Percentiles rank a stretch among this genome's conserved stretches.
These are phyloP conservation scores for Vararia minispora DNA, from an alignment of 768 basidiomycete species.

Conservation along the genomic window DNA sequence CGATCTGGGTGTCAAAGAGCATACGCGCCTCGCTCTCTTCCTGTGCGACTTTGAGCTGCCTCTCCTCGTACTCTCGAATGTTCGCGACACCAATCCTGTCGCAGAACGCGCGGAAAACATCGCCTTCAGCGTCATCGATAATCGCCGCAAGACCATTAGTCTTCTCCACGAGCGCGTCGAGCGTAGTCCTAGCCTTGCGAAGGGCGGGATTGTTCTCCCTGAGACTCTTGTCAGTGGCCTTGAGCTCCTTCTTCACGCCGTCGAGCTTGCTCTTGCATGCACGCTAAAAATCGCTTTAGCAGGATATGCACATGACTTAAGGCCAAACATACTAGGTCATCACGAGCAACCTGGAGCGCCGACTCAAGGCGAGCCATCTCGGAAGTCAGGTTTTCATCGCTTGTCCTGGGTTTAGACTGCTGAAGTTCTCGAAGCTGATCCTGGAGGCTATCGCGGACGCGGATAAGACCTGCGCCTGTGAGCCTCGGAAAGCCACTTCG, in stretches of 20 bases:
- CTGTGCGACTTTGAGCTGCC: slow-evolving; percentile 79
- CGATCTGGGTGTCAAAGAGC: slow-evolving; percentile 78
- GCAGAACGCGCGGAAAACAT: slow-evolving; percentile 72
- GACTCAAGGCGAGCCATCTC: slow-evolving; percentile 77
- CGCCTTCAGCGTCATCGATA: slow-evolving; percentile 73
- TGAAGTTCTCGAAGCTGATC: slow-evolving; percentile 73
- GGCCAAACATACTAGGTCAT: slow-evolving; percentile 59
- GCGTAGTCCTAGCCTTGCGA: slow-evolving; percentile 40
- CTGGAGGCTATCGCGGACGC: slow-evolving; percentile 59
- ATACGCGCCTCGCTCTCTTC: slow-evolving; percentile 79
- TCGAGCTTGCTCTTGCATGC: slow-evolving; percentile 65
- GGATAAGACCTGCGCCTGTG: slow-evolving; percentile 31
- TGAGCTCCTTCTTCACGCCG: slow-evolving; percentile 77
- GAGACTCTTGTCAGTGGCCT: slow-evolving; percentile 64
- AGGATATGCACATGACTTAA: neutral
- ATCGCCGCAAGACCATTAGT: slow-evolving; percentile 42
- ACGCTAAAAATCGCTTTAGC: slow-evolving; percentile 36
- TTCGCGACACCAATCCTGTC: slow-evolving; percentile 61
- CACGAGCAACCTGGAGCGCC: slow-evolving; percentile 58
- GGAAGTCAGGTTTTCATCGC: slow-evolving; percentile 69
- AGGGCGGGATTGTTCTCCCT: slow-evolving; percentile 30
- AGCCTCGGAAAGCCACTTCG: neutral
- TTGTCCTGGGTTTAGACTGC: slow-evolving; percentile 73
- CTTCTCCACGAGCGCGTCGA: slow-evolving; percentile 39
- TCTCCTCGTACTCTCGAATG: slow-evolving; percentile 91